phyloP scores from a whole-genome alignment of 2,329 filamentous ascomycete species.

The Fusarium xylarioides region DNA sequence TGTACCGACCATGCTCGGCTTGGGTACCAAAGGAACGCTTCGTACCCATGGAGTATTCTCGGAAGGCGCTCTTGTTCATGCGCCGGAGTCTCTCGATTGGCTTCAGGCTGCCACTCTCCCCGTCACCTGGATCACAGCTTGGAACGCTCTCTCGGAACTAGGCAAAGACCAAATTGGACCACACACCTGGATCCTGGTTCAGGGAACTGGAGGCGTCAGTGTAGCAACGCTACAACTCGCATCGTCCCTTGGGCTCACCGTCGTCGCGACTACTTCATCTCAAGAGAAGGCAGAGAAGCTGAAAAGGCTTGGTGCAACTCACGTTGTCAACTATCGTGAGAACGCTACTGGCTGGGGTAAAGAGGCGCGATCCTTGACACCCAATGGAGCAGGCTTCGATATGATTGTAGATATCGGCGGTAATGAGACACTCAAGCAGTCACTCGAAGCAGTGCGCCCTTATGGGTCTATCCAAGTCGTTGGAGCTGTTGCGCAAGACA shows the following conservation, averaged over 20 bases:
- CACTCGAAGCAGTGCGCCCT: constrained; percentile 57
- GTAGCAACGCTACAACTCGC: constrained; percentile 53
- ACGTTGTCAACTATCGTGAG: constrained; percentile 69
- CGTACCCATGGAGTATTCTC: constrained; percentile 66
- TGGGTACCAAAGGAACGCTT: constrained; percentile 65
- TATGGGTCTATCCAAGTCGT: constrained; percentile 48
- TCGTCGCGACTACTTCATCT: constrained; percentile 68
- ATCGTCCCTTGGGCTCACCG: constrained; percentile 58
- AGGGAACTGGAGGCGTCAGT: constrained; percentile 53
- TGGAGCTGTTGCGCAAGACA: constrained; percentile 43
- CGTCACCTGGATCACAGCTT: constrained; percentile 61
- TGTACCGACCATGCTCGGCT: constrained; percentile 61
- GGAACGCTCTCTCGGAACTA: constrained; percentile 61
- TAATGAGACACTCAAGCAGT: constrained; percentile 65
- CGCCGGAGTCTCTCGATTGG: constrained; percentile 55
- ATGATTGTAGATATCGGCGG: constrained; percentile 74
- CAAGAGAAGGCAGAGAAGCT: constrained; percentile 63
- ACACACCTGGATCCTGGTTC: constrained; percentile 48
- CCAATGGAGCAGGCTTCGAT: constrained; percentile 63
- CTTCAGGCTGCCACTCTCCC: constrained; percentile 55
- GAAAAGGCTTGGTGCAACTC: constrained; percentile 64
- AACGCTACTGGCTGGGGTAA: constrained; percentile 65
- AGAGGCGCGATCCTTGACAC: constrained; percentile 60
- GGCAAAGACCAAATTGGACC: constrained; percentile 51
- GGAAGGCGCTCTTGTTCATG: constrained; percentile 64